phyloP scores from a whole-genome alignment of 2,329 filamentous ascomycete genomes.

The Penicillium sp. region DNA sequence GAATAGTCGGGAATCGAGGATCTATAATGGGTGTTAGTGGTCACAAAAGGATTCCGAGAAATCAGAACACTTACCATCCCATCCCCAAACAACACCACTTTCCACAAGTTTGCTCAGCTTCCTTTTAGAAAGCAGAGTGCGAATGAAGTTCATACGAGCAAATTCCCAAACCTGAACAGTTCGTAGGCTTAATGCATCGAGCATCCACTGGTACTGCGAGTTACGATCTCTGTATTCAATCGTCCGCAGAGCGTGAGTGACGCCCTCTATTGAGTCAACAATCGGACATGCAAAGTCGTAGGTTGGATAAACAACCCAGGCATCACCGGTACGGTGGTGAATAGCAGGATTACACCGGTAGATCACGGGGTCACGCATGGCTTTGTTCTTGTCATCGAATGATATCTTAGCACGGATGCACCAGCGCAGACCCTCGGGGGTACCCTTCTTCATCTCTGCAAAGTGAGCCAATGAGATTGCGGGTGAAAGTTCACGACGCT shows the following conservation, averaged over 20 bases:
- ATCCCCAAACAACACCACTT: conserved; percentile 50
- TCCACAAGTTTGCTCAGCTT: conserved; percentile 55
- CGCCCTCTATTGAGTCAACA: conserved; percentile 63
- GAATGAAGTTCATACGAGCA: conserved; percentile 55
- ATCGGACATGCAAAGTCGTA: conserved; percentile 68
- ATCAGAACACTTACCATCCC: conserved; percentile 38
- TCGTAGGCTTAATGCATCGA: conserved; percentile 49
- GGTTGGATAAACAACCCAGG: conserved; percentile 68
- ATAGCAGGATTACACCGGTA: conserved; percentile 81
- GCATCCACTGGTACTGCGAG: conserved; percentile 55
- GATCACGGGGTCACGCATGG: conserved; percentile 94
- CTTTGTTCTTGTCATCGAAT: conserved; percentile 88
- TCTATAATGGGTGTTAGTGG: conserved; percentile 15
- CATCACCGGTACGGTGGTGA: conserved; percentile 64
- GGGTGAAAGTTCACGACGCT: conserved; percentile 72
- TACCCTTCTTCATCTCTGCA: conserved; percentile 89
- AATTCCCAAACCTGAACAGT: conserved; percentile 54
- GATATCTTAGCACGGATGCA: conserved; percentile 96
- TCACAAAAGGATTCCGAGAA: too few relatives aligned
- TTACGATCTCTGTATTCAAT: conserved; percentile 60
- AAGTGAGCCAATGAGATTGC: conserved; percentile 87
- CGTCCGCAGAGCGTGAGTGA: conserved; percentile 65
- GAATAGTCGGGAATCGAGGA: conserved; percentile 53
- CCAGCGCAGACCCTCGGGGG: conserved; percentile 75
- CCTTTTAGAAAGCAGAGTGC: conserved; percentile 53